Evolutionary conservation across 306 rosid species (phyloP).

Genomic region (Prunus padus): DNA sequence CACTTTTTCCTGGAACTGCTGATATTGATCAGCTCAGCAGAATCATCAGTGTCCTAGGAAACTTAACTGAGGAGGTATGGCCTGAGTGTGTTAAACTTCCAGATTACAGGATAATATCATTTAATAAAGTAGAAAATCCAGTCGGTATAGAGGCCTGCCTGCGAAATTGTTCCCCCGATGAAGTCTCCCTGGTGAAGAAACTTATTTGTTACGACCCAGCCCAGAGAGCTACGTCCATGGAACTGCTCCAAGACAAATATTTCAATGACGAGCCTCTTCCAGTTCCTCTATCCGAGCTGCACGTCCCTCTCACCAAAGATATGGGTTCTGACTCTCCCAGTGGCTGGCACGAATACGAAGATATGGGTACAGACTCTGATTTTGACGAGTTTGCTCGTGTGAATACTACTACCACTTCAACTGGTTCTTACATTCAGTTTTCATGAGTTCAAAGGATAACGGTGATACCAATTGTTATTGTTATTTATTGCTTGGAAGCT

Average conservation of each 20-base stretch:
- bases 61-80: conserved; percentile 73
- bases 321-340: conserved; percentile 35
- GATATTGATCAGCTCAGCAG: conserved; percentile 86
- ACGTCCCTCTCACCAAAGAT: conserved; percentile 48
- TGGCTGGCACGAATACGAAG: conserved; percentile 46
- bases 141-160: conserved; percentile 57
- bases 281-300: conserved; percentile 51
- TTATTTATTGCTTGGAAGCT: not conserved
- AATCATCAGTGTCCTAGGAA: conserved; percentile 65
- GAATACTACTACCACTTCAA: conserved; percentile 46
- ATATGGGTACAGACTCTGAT: conserved; percentile 71
- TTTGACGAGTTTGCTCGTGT: conserved; percentile 58
- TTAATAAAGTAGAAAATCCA: conserved; percentile 61
- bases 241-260: conserved; percentile 65
- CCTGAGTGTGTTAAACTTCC: conserved; percentile 66
- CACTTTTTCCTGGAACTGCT: conserved; percentile 75
- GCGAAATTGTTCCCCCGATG: conserved; percentile 40
- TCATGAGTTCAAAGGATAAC: conserved; percentile 30
- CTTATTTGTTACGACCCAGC: conserved; percentile 74
- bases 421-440: conserved; percentile 69
- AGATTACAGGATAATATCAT: conserved; percentile 60
- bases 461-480: not conserved
- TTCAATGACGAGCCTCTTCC: conserved; percentile 74
- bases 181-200: conserved; percentile 50
- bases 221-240: conserved; percentile 65